Evolutionary conservation across 192 early-diverging fungal genomes (phyloP).

Genomic region (Rhizoclosmatium globosum): DNA sequence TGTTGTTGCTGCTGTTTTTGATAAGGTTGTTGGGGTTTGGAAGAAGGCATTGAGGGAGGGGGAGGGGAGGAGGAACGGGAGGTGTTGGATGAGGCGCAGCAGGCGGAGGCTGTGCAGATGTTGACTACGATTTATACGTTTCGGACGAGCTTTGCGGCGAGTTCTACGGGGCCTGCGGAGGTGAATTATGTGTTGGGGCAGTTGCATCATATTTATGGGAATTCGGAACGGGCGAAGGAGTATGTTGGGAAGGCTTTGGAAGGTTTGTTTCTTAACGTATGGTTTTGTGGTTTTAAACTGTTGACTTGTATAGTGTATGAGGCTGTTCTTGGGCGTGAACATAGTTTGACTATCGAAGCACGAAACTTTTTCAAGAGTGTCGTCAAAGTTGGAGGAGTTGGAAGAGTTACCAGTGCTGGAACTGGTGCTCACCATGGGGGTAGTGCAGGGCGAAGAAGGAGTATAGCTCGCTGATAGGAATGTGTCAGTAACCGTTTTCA

Average conservation of each 20-base stretch:
- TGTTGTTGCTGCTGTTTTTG: slow-evolving; percentile 49
- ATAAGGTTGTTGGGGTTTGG: slow-evolving; percentile 59
- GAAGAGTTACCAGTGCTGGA: not conserved
- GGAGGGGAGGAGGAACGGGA: not conserved
- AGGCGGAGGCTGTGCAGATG: slow-evolving; percentile 61
- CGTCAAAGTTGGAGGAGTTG: slow-evolving; percentile 10
- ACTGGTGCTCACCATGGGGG: not conserved
- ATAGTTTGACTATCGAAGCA: slow-evolving; percentile 54
- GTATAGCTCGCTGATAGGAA: not conserved
- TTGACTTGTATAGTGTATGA: slow-evolving; percentile 60
- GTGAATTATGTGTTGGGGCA: slow-evolving; percentile 45
- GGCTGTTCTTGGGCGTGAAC: slow-evolving; percentile 51
- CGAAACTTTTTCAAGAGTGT: slow-evolving; percentile 50
- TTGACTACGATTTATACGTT: slow-evolving; percentile 48
- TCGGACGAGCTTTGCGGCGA: slow-evolving; percentile 28
- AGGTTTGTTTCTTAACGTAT: slow-evolving; percentile 33
- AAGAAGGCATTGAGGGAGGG: slow-evolving; percentile 32
- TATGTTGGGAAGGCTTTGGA: slow-evolving; percentile 50
- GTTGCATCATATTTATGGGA: slow-evolving; percentile 37
- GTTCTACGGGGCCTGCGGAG: slow-evolving; percentile 25
- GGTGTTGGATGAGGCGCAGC: slow-evolving; percentile 51
- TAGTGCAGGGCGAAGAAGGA: slow-evolving; percentile 14
- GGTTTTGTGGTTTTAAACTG: too few relatives aligned
- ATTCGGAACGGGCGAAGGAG: slow-evolving; percentile 46
- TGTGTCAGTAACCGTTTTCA: not conserved